Evolutionary conservation across 192 early-diverging fungal species (phyloP), one percentile per base, ranked within the genome.

Genomic region (Coemansia sp.): DNA sequence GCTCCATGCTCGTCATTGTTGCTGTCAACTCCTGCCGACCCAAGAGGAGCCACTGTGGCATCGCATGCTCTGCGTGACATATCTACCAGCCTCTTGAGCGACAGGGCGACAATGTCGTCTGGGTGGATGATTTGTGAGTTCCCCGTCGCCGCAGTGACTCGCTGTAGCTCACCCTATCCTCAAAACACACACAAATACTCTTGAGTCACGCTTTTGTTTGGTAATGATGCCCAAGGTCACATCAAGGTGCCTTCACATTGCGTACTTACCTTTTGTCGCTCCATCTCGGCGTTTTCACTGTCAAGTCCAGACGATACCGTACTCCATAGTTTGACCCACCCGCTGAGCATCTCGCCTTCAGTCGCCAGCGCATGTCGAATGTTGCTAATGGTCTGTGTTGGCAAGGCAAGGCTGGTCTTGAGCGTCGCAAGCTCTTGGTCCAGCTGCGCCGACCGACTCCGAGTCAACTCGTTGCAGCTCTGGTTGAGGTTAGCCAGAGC

Each of bases 41-140:
- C 16, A 24, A 49, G n/a, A 12, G 22, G n/a, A 2, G n/a, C 18
- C 33, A 64, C 20, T 18, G 38, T n/a, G 2, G 64, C 44, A 52
- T 55, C 22, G 64, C 31, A 65, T 64, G 24, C 52, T 49, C 13
- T 58, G 39, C 49, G 50, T 24, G 71, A 73, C 49, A 76, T 41
- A 3, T 50, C 62, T 11, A 82, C 36, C 72, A 82, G 60, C 18
- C 55, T 69, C 72, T 77, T 77, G 41, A 82, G 53, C 16, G 75
- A 70, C 40, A 82, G 68, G 5, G 80, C 80, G 33, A 82, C 46
- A n/a, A 53, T 13, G 66, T 82, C 80, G 47, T 77, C 80, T 0
- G 75, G 69, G 7, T 71, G 62, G 22, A 82, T 82, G 20, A 71
- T 67, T 47, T 71, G 69, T 29, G 55, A 22, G 27, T 50, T 58